These are phyloP conservation scores for Gillenia trifoliata DNA, from an alignment of 306 rosid species.

Conservation along the genomic window DNA sequence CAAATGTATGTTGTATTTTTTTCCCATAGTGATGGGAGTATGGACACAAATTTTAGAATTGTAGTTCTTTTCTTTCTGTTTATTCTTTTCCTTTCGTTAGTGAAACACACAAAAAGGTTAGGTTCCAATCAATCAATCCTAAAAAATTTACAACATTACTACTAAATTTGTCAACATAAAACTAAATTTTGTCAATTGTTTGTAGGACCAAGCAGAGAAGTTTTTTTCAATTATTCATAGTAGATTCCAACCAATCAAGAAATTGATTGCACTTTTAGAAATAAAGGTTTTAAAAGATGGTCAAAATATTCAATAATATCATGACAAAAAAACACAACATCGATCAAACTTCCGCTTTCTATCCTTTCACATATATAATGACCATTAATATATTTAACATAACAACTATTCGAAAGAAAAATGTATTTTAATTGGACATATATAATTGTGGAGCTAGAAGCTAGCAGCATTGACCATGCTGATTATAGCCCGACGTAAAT, in stretches of 20 bases:
- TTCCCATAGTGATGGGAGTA: neutral
- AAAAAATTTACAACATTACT: neutral
- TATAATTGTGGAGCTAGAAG: neutral
- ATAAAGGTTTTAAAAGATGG: neutral
- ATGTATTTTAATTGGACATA: neutral
- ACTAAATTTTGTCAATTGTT: neutral
- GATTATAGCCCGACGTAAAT: conserved; percentile 2
- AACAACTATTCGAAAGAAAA: neutral
- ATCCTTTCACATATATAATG: neutral
- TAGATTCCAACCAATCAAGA: conserved; percentile 2
- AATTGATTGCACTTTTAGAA: neutral
- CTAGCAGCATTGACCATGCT: neutral
- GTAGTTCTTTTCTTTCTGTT: neutral
- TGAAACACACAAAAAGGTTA: neutral
- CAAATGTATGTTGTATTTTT: neutral
- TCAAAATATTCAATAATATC: neutral
- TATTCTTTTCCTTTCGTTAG: neutral
- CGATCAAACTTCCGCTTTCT: neutral
- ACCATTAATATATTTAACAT: neutral
- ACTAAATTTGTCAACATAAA: neutral
- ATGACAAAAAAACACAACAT: neutral
- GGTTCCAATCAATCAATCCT: neutral
- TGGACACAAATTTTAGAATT: neutral
- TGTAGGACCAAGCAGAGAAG: neutral
- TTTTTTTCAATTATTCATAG: neutral